Conservation (phyloP, 352 stramenopile genomes). For the Globisporangium apiculatum region DNA sequence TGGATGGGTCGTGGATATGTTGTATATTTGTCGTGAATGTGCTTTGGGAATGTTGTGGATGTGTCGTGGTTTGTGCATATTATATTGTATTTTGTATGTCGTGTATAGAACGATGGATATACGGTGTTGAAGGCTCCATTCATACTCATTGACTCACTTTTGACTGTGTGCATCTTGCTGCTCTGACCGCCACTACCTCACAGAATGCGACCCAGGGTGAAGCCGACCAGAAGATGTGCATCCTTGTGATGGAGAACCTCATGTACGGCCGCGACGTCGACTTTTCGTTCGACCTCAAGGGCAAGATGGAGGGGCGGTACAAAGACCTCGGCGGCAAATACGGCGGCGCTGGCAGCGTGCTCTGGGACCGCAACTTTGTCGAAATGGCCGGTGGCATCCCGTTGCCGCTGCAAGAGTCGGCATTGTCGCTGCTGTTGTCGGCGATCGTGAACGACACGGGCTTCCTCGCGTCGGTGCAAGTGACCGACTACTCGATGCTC, state of each 20-base stretch:
- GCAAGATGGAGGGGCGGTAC: conserved; percentile 84
- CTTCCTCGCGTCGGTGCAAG: conserved; percentile 79
- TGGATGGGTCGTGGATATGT: not conserved
- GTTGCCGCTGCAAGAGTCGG: conserved; percentile 75
- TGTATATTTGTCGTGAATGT: not conserved
- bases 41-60: not conserved
- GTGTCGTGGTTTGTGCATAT: too few relatives aligned
- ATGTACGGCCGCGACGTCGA: conserved; percentile 82
- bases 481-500: conserved; percentile 86
- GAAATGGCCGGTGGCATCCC: conserved; percentile 79
- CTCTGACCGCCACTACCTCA: not conserved
- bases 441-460: conserved; percentile 83
- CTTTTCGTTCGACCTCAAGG: conserved; percentile 85
- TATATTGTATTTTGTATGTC: too few relatives aligned
- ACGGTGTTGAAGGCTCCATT: too few relatives aligned
- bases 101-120: too few relatives aligned
- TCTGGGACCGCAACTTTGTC: conserved; percentile 87
- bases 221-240: conserved; percentile 74
- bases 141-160: not conserved
- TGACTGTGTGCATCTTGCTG: not conserved
- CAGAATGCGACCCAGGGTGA: conserved; percentile 30
- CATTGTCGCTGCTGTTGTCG: conserved; percentile 69
- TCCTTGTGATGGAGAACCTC: conserved; percentile 87
- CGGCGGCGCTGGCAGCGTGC: conserved; percentile 31
- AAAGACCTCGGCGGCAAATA: conserved; percentile 18